Evolutionary conservation across 352 stramenopile genomes (phyloP).

Genomic region (Globisporangium takayamanum): DNA sequence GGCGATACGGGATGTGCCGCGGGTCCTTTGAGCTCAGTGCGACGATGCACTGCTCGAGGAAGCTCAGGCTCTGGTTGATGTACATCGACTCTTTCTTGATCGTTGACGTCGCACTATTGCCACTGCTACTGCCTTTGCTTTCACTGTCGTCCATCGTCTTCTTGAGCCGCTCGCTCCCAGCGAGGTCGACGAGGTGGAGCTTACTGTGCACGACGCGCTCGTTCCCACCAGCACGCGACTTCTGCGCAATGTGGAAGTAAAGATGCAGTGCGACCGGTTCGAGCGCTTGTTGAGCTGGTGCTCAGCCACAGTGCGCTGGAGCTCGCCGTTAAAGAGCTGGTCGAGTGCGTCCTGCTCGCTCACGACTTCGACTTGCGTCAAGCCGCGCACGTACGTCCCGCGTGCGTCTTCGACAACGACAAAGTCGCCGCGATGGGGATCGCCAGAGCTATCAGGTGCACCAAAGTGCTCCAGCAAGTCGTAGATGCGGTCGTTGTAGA

Average conservation of each 20-base stretch:
- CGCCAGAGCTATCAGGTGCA: slow-evolving; percentile 10
- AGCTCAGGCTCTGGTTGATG: slow-evolving; percentile 96
- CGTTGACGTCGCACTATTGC: slow-evolving; percentile 35
- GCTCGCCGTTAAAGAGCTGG: slow-evolving; percentile 88
- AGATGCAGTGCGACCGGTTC: slow-evolving; percentile 92
- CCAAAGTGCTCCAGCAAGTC: slow-evolving; percentile 66
- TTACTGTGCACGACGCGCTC: slow-evolving; percentile 84
- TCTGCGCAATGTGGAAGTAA: slow-evolving; percentile 91
- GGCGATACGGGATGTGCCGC: slow-evolving; percentile 88
- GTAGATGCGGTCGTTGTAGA: slow-evolving; percentile 95
- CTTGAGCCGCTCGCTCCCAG: slow-evolving; percentile 91
- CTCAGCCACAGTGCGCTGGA: slow-evolving; percentile 90
- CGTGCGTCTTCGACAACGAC: slow-evolving; percentile 80
- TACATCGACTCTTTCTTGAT: slow-evolving; percentile 97
- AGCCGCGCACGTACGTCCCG: slow-evolving; percentile 82
- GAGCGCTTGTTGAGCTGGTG: slow-evolving; percentile 93
- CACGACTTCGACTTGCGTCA: slow-evolving; percentile 76
- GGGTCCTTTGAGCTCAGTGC: slow-evolving; percentile 67
- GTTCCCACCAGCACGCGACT: slow-evolving; percentile 60
- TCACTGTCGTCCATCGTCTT: slow-evolving; percentile 82
- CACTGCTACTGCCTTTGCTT: slow-evolving; percentile 7
- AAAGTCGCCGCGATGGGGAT: slow-evolving; percentile 36
- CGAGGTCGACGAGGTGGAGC: slow-evolving; percentile 93
- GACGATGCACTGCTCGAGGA: slow-evolving; percentile 94
- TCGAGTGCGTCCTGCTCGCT: slow-evolving; percentile 88